A percentile compares a stretch with the other conserved stretches of the same genome.
phyloP scores from a whole-genome alignment of 371 early-diverging fungal genomes.

The Racocetra persica region DNA sequence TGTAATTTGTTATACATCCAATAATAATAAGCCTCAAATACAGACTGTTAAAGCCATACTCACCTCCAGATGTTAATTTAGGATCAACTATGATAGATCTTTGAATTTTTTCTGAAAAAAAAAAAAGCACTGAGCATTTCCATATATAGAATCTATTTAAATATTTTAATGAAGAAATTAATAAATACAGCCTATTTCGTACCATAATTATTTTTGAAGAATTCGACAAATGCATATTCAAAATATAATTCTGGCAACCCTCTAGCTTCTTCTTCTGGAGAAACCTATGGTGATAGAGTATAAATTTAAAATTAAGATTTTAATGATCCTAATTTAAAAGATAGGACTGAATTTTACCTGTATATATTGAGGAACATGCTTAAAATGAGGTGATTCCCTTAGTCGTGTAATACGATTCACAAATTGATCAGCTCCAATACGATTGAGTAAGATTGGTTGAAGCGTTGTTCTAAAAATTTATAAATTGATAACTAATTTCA shows the following conservation, averaged over 20 bases:
- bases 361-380: slow-evolving; percentile 70
- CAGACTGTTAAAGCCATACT: neutral
- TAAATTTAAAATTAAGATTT: neutral
- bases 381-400: slow-evolving; percentile 82
- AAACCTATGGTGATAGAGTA: slow-evolving; percentile 44
- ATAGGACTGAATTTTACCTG: slow-evolving; percentile 49
- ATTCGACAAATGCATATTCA: slow-evolving; percentile 82
- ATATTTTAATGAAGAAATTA: neutral
- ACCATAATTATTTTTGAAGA: slow-evolving; percentile 83
- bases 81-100: slow-evolving; percentile 43
- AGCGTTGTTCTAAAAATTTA: slow-evolving; percentile 63
- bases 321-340: neutral
- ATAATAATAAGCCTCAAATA: neutral
- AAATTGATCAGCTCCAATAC: slow-evolving; percentile 87
- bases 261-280: slow-evolving; percentile 54
- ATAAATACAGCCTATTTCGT: slow-evolving; percentile 34
- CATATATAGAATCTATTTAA: neutral
- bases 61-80: neutral
- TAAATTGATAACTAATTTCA: slow-evolving; percentile 14
- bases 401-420: slow-evolving; percentile 81
- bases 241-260: slow-evolving; percentile 68
- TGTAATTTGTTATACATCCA: neutral
- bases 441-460: slow-evolving; percentile 81
- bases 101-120: slow-evolving; percentile 44
- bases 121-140: too few relatives aligned